Evolutionary conservation across 164 flowering plant genomes (phyloP).

Genomic region (Stephania cephalantha): DNA sequence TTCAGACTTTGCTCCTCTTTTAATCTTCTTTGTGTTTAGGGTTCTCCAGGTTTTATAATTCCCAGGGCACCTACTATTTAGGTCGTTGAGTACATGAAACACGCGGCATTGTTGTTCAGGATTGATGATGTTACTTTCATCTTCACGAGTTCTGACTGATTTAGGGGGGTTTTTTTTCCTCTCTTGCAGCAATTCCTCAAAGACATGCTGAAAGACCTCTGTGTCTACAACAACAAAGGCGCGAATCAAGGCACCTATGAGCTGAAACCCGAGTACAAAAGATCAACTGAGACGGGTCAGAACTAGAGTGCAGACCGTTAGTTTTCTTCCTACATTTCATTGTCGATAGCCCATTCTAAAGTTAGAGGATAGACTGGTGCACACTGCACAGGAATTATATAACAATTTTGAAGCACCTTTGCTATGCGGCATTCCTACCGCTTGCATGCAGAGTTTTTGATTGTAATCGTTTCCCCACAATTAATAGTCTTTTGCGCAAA

Average conservation of each 20-base stretch:
- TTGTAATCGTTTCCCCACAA: not conserved
- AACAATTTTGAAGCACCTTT: not conserved
- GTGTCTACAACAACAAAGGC: slow-evolving; percentile 87
- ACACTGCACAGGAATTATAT: not conserved
- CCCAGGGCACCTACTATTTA: no score
- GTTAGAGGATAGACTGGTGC: not conserved
- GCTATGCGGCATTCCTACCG: not conserved
- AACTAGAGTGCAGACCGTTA: slow-evolving; percentile 8
- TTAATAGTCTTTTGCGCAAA: no score
- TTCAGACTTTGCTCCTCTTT: no score
- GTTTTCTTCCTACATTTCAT: not conserved
- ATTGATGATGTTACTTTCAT: not conserved
- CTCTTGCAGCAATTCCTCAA: slow-evolving; percentile 76
- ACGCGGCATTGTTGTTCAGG: no score
- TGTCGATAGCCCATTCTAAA: not conserved
- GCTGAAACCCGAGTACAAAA: slow-evolving; percentile 82
- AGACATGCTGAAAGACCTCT: slow-evolving; percentile 73
- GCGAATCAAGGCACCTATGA: slow-evolving; percentile 79
- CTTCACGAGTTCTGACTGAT: not conserved
- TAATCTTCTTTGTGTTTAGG: no score
- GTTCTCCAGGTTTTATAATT: no score
- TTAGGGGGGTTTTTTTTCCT: not conserved
- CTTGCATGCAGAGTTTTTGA: not conserved
- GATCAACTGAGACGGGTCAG: slow-evolving; percentile 23
- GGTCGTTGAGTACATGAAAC: no score